These are phyloP conservation scores for Schizopora paradoxa DNA, from an alignment of 1,284 basidiomycete species.

Conservation along the genomic window DNA sequence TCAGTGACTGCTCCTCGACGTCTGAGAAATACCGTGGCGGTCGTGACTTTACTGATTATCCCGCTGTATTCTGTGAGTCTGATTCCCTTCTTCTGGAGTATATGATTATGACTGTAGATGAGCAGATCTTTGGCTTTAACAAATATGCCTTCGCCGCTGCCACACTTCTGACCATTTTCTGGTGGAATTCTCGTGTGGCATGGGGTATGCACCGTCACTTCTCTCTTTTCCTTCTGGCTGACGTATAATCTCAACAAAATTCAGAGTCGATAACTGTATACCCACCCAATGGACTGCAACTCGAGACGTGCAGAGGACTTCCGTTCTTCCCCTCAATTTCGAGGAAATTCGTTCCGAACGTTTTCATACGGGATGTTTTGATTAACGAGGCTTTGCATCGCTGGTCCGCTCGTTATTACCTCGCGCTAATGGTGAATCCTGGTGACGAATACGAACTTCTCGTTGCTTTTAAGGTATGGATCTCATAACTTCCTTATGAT, in stretches of 20 bases:
- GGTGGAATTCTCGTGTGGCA: too few species aligned
- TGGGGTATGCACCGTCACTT: background rate
- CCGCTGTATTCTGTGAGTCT: too few species aligned
- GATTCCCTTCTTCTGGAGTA: too few species aligned
- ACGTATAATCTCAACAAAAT: background rate
- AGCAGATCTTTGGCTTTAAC: too few species aligned
- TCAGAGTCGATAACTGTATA: constrained; percentile 66
- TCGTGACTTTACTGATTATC: too few species aligned
- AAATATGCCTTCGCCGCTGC: too few species aligned
- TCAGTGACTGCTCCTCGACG: too few species aligned
- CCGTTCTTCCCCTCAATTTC: constrained; percentile 40
- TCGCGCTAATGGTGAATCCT: constrained; percentile 42
- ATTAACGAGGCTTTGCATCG: constrained; percentile 68
- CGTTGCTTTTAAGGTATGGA: constrained; percentile 50
- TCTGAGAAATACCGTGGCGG: too few species aligned
- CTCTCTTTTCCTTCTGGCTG: background rate
- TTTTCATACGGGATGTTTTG: constrained; percentile 51
- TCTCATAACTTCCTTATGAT: background rate
- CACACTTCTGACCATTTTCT: too few species aligned
- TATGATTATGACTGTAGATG: too few species aligned
- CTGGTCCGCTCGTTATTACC: constrained; percentile 68
- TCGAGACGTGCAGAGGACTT: constrained; percentile 61
- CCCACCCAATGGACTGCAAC: constrained; percentile 61
- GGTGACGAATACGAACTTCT: constrained; percentile 32
- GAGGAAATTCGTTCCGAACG: constrained; percentile 55